A percentile compares a stretch with the other conserved stretches of the same genome.
phyloP scores from a whole-genome alignment of 2,329 filamentous ascomycete genomes.

The Parastagonospora nodorum region DNA sequence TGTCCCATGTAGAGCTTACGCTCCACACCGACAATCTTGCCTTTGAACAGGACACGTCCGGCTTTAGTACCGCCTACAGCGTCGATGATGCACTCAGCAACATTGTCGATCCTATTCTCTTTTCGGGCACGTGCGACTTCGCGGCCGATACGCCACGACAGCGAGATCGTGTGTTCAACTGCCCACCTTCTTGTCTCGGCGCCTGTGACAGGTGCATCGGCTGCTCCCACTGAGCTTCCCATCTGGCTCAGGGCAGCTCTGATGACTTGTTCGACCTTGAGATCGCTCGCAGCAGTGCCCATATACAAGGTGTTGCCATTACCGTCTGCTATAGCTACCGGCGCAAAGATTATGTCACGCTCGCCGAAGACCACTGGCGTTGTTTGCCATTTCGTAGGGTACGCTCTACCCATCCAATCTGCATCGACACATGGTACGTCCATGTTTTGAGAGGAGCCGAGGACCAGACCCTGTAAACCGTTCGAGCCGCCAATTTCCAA shows the following conservation, averaged over 20 bases:
- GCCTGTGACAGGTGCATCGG: slow-evolving; percentile 46
- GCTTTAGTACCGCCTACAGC: slow-evolving; percentile 47
- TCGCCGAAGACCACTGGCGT: slow-evolving; percentile 51
- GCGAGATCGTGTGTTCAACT: slow-evolving; percentile 46
- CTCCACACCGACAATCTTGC: slow-evolving; percentile 53
- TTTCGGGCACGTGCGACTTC: slow-evolving; percentile 43
- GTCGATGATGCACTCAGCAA: slow-evolving; percentile 48
- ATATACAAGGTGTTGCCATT: slow-evolving; percentile 50
- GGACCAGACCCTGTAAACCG: slow-evolving; percentile 47
- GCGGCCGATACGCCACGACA: slow-evolving; percentile 47
- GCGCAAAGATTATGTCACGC: slow-evolving; percentile 46
- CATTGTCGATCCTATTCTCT: slow-evolving; percentile 42
- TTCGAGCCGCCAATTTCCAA: slow-evolving; percentile 57
- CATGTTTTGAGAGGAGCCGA: slow-evolving; percentile 47
- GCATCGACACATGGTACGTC: slow-evolving; percentile 52
- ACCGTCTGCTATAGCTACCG: slow-evolving; percentile 47
- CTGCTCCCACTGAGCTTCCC: slow-evolving; percentile 43
- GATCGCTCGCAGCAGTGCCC: slow-evolving; percentile 42
- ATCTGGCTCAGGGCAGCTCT: slow-evolving; percentile 44
- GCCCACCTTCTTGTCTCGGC: slow-evolving; percentile 45
- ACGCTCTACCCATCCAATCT: slow-evolving; percentile 56
- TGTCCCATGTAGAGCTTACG: slow-evolving; percentile 49
- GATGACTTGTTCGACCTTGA: slow-evolving; percentile 47
- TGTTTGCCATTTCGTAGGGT: slow-evolving; percentile 53
- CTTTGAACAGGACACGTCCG: slow-evolving; percentile 50